Base-by-base conservation (phyloP, 495 filamentous ascomycete genomes). In the Pseudomonodictys pantanalensis region DNA sequence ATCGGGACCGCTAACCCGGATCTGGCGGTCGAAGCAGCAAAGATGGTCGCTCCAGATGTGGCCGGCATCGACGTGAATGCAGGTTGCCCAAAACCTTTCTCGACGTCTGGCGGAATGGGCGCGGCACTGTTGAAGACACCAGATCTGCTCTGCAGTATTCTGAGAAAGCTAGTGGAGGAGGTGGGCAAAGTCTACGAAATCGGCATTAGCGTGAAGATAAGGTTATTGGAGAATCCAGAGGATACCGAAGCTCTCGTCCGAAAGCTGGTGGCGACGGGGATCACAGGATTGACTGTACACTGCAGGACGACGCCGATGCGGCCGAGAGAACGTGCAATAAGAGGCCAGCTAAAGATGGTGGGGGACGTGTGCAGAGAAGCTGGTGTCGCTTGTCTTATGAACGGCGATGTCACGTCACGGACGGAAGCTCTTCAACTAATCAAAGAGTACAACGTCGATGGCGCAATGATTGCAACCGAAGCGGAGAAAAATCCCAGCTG, bases 231-330 rank as follows among this genome's bases (percentile, higher is more conserved):
- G 52, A 88, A 84, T 3, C 77, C 84, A 0, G 83, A 84, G 56
- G 67, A 82, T 63, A 97, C 93, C 1, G 82, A 87, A 56, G 72
- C 69, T 0, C 75, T 97, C 30, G 93, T 98, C 28, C 78, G 81
- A 22, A 78, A 81, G 52, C 80, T 98, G 1, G 85, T 87, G 42
- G 76, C 72, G 8, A 97, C 93, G 1, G 93, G 95, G 0, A 97
- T 98, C 65, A 91, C 86, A 2, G 90, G 91, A 2, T 70, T 98
- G 64, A 97, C 95, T 0, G 81, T 97, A 1, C 95, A 98, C 74
- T 97, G 93, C 71, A 89, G 95, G 20, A 98, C 93, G 1, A 92
- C 91, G 2, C 89, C 91, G 0, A 97, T 97, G 93, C 85, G 93
- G 24, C 91, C 92, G 9, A 75, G 91, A 11, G 90, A 97, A 67